phyloP scores from a whole-genome alignment of 2,329 filamentous ascomycete species.

The Xylaria sp. region DNA sequence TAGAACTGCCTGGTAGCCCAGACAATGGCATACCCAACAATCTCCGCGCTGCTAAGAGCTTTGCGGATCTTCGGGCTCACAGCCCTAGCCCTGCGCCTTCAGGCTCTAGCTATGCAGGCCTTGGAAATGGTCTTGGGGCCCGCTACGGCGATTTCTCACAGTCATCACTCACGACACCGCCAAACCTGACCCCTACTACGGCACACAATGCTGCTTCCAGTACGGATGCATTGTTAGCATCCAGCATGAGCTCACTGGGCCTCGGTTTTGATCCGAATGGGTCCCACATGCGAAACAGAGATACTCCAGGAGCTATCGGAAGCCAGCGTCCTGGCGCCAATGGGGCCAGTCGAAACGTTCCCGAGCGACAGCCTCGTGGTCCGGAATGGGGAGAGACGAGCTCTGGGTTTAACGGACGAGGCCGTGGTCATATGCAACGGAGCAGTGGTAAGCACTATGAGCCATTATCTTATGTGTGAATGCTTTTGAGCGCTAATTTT shows the following conservation, averaged over 20 bases:
- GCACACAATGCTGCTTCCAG: slow-evolving; percentile 50
- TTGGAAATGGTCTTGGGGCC: slow-evolving; percentile 60
- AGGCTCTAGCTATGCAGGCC: slow-evolving; percentile 78
- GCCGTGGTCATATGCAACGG: slow-evolving; percentile 69
- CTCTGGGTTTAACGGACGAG: slow-evolving; percentile 64
- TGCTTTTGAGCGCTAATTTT: slow-evolving; percentile 15
- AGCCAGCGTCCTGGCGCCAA: slow-evolving; percentile 70
- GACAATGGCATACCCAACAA: slow-evolving; percentile 76
- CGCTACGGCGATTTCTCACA: slow-evolving; percentile 51
- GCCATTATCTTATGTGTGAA: not conserved
- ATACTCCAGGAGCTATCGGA: slow-evolving; percentile 70
- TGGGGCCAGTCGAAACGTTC: slow-evolving; percentile 57
- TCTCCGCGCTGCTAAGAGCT: slow-evolving; percentile 93
- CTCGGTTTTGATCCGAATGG: slow-evolving; percentile 62
- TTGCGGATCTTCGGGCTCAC: slow-evolving; percentile 93
- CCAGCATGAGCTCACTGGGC: slow-evolving; percentile 57
- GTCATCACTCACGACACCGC: slow-evolving; percentile 49
- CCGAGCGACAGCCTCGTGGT: slow-evolving; percentile 72
- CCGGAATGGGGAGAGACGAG: slow-evolving; percentile 68
- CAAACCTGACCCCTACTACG: slow-evolving; percentile 51
- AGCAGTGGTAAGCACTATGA: slow-evolving; percentile 65
- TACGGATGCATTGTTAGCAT: slow-evolving; percentile 49
- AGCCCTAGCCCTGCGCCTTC: slow-evolving; percentile 93
- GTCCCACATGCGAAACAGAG: slow-evolving; percentile 55
- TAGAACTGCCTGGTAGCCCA: slow-evolving; percentile 87